Evolutionary conservation across 2,329 filamentous ascomycete genomes (phyloP).

Genomic region (Aspergillus pseudoterreus): DNA sequence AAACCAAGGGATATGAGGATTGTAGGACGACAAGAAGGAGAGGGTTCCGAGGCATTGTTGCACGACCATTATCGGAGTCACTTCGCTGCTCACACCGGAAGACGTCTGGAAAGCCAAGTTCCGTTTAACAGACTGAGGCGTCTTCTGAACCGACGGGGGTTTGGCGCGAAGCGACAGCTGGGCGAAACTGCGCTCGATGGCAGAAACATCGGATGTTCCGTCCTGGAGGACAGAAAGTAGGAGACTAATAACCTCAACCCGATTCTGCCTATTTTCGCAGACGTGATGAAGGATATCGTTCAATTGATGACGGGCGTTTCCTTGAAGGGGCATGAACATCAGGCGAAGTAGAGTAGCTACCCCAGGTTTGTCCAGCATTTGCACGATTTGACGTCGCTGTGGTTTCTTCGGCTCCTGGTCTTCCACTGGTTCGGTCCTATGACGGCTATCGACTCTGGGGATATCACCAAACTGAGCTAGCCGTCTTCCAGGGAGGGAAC

Average conservation of each 20-base stretch:
- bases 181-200: slow-evolving; percentile 92
- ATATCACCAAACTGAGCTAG: slow-evolving; percentile 53
- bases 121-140: slow-evolving; percentile 75
- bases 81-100: slow-evolving; percentile 67
- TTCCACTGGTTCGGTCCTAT: slow-evolving; percentile 34
- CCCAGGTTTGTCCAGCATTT: slow-evolving; percentile 95
- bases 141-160: slow-evolving; percentile 73
- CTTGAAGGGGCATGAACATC: slow-evolving; percentile 95
- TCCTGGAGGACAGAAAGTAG: slow-evolving; percentile 92
- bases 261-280: slow-evolving; percentile 94
- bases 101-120: slow-evolving; percentile 60
- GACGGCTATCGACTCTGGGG: slow-evolving; percentile 33
- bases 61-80: slow-evolving; percentile 90
- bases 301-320: slow-evolving; percentile 76
- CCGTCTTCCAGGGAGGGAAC: slow-evolving; percentile 60
- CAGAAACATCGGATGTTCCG: slow-evolving; percentile 86
- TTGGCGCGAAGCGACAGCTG: slow-evolving; percentile 89
- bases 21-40: slow-evolving; percentile 77
- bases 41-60: slow-evolving; percentile 90
- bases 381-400: slow-evolving; percentile 77
- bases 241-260: slow-evolving; percentile 88
- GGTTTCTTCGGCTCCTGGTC: slow-evolving; percentile 57
- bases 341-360: slow-evolving; percentile 94
- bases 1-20: slow-evolving; percentile 81
- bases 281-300: slow-evolving; percentile 87